Conservation (phyloP, 208 protist species). For the Crithidia acanthocephali region DNA sequence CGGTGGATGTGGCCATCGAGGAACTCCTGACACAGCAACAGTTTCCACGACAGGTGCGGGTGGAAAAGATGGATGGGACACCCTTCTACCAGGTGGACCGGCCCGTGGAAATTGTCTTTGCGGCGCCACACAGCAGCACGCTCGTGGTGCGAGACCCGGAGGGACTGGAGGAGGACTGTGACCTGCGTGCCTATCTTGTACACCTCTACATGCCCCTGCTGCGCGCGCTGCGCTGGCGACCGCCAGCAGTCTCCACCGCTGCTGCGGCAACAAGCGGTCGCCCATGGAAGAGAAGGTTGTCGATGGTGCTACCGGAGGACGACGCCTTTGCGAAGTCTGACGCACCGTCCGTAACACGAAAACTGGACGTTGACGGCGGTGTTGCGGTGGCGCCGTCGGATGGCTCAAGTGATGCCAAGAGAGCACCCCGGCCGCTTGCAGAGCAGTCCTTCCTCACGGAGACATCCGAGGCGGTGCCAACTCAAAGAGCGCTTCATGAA, state of each 20-base stretch:
- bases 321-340: too few relatives aligned
- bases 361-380: too few relatives aligned
- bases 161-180: conserved; percentile 3
- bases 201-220: conserved; percentile 27
- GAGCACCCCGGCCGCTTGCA: too few relatives aligned
- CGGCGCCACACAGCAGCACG: conserved; percentile 18
- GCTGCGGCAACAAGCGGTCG: too few relatives aligned
- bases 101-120: conserved; percentile 24
- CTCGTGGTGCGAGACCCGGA: conserved; percentile 33
- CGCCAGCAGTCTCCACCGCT: not conserved
- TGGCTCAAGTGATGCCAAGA: too few relatives aligned
- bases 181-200: conserved; percentile 25
- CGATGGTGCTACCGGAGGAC: too few relatives aligned
- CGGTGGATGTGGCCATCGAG: conserved; percentile 24
- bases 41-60: conserved; percentile 23
- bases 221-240: conserved; percentile 13
- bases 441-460: not conserved
- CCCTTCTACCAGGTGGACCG: conserved; percentile 22
- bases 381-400: not conserved
- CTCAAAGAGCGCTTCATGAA: not conserved
- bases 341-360: too few relatives aligned
- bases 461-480: not conserved
- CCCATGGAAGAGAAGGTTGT: too few relatives aligned
- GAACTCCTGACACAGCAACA: conserved; percentile 7
- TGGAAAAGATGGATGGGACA: conserved; percentile 2